Conservation (phyloP, 108 stramenopile genomes). For the Hondaea fermentalgiana region DNA sequence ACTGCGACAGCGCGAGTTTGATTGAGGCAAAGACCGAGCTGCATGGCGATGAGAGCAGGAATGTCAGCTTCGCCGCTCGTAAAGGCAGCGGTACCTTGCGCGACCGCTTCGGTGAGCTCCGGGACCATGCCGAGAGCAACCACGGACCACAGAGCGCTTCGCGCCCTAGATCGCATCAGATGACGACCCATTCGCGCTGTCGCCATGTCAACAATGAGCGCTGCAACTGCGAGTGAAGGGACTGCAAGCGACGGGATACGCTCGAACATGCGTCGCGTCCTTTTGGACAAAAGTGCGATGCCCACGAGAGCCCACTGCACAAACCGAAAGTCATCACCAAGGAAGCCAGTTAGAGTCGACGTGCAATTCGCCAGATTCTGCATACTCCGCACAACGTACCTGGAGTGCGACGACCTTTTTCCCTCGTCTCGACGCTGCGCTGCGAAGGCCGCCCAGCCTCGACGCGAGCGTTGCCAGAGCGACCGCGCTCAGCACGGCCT, state of each 20-base stretch:
- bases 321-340: too few species aligned
- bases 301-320: not conserved
- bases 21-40: not conserved
- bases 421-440: not conserved
- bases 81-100: not conserved
- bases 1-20: not conserved
- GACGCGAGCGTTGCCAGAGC: not conserved
- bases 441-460: not conserved
- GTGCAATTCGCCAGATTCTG: too few species aligned
- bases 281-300: not conserved
- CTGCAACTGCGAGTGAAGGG: not conserved
- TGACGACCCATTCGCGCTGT: not conserved
- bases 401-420: not conserved
- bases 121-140: not conserved
- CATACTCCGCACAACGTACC: not conserved
- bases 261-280: not conserved
- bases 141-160: not conserved
- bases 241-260: not conserved
- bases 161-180: not conserved
- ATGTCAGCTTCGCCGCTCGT: not conserved
- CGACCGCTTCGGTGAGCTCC: not conserved
- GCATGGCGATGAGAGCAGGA: constrained; percentile 8
- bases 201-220: not conserved
- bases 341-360: too few species aligned
- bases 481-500: not conserved